Percentiles rank a stretch among this genome's conserved stretches.
Conservation (phyloP, 306 rosid genomes). For the Astragalus membranaceus region DNA sequence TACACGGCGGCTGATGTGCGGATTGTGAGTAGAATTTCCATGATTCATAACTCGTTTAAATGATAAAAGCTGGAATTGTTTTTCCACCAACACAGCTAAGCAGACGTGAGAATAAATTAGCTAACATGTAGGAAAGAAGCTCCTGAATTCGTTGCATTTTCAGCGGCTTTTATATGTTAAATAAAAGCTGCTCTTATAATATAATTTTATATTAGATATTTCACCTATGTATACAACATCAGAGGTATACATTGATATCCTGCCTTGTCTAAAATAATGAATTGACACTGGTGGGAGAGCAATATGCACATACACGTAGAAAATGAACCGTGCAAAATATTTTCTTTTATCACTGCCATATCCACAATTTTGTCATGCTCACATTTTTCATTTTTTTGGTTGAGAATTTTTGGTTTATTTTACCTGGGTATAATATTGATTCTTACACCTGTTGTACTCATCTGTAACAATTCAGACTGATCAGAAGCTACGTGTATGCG, state of each 20-base stretch:
- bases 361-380: not conserved
- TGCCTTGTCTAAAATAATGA: not conserved
- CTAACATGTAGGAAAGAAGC: not conserved
- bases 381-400: not conserved
- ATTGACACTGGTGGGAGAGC: not conserved
- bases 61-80: not conserved
- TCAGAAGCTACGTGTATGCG: conserved; percentile 98
- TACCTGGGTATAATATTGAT: not conserved
- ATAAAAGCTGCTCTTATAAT: not conserved
- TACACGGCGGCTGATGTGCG: conserved; percentile 97
- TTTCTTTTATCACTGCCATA: not conserved
- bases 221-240: not conserved
- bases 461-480: conserved; percentile 70
- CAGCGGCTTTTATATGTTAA: not conserved
- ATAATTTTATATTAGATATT: not conserved
- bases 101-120: not conserved
- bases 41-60: not conserved
- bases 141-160: not conserved
- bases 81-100: not conserved
- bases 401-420: not conserved
- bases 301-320: not conserved
- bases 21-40: conserved; percentile 61
- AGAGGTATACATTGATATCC: not conserved
- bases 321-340: not conserved
- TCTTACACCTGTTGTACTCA: conserved; percentile 15